Percentiles rank a stretch among this genome's conserved stretches.
Conservation (phyloP, 2,329 filamentous ascomycete species). For the Apiospora koreana region DNA sequence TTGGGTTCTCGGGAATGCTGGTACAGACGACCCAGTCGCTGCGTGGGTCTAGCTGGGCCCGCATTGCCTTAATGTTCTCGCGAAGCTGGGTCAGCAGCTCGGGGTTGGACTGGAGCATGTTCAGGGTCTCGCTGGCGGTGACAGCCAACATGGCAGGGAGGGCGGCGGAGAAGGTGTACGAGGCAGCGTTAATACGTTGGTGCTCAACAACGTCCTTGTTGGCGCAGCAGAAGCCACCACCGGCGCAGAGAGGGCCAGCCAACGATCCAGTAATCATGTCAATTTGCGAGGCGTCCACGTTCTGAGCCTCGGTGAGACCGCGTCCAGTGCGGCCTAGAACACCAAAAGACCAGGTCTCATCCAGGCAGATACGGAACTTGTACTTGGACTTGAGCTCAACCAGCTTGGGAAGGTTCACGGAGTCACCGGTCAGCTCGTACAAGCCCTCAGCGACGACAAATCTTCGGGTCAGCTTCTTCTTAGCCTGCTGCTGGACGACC, state of each 20-base stretch:
- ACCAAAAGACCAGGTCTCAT: conserved; percentile 97
- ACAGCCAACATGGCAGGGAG: conserved; percentile 91
- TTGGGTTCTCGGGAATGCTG: conserved; percentile 80
- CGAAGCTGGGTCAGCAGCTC: conserved; percentile 77
- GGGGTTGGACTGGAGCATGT: conserved; percentile 82
- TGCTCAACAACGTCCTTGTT: conserved; percentile 91
- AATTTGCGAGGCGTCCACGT: conserved; percentile 88
- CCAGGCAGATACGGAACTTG: conserved; percentile 96
- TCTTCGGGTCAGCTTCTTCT: conserved; percentile 81
- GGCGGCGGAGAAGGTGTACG: conserved; percentile 95
- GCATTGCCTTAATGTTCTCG: conserved; percentile 85
- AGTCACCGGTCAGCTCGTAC: conserved; percentile 88
- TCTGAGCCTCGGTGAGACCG: conserved; percentile 93
- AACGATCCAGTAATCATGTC: conserved; percentile 98
- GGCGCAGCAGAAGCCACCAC: conserved; percentile 94
- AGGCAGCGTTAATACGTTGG: conserved; percentile 87
- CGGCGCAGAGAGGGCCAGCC: conserved; percentile 84
- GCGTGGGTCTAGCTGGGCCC: conserved; percentile 83
- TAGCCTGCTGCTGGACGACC: conserved; percentile 83
- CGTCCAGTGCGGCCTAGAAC: conserved; percentile 89
- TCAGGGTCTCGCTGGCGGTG: conserved; percentile 90
- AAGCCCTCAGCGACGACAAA: conserved; percentile 96
- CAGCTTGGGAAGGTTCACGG: conserved; percentile 80
- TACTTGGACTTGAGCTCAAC: conserved; percentile 94
- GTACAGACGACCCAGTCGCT: conserved; percentile 91